Evolutionary conservation across 176 grass and related monocot genomes (phyloP), one percentile per base, ranked within the genome.

Genomic region (Tillandsia leiboldiana): DNA sequence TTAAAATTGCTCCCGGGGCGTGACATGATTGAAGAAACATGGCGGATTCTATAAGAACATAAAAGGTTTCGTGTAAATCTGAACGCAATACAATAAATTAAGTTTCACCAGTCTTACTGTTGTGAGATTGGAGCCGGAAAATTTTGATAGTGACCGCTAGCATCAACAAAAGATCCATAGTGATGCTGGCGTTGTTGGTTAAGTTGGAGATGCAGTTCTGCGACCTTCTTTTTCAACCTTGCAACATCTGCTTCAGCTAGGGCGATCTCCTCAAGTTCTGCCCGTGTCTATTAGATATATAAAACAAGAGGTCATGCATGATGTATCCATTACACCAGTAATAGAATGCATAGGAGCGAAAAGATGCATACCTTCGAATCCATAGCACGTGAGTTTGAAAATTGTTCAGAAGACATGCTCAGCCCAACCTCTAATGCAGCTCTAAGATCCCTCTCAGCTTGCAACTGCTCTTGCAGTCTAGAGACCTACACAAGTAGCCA

Each of bases 391-490:
- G 84, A 79, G 67, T 59, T 84, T 74, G 90, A 94, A 74, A 94
- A 78, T 51, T 99, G 90, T 77, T 82, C 83, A 81, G 87, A 94
- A 73, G 95, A 88, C 87, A 94, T 94, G 72, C 85, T 99, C 73
- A 99, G 78, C 51, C 95, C 90, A 86, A 99, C 95, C 75, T 99
- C 95, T 69, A 99, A 72, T 64, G 90, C 95, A 94, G 95, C 75
- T 88, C 95, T 90, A 65, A 94, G 95, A 69, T 99, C 87, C 72
- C 90, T 86, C 75, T 99, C 95, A 86, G 95, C 82, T 69, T 94
- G 95, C 65, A 99, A 86, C 56, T 99, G 90, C 70, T 99, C 95
- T 90, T 99, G 95, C 72, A 99, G 77, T 73, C 90, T 90, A 73
- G 95, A 99, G 56, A 99, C 95, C 95, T 99, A 65, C 11, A 65